phyloP scores from a whole-genome alignment of 176 grass and related monocot species.

The Carex parvula region DNA sequence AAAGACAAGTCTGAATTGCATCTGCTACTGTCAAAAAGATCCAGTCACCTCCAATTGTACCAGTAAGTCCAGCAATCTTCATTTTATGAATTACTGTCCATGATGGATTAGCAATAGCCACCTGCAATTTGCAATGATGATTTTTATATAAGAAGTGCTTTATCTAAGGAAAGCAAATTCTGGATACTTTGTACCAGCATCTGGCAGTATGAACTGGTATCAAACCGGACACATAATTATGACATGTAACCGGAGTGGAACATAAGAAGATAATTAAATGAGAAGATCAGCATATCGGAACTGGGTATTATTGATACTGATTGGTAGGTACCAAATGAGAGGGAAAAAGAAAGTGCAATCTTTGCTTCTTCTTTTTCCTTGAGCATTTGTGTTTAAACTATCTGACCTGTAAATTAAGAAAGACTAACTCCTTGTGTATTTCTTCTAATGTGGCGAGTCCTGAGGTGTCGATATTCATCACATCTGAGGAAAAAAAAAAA shows the following conservation, averaged over 20 bases:
- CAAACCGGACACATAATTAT: neutral
- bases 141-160: conserved; percentile 3
- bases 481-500: conserved; percentile 43
- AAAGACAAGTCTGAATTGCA: conserved; percentile 62
- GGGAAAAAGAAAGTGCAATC: too few relatives aligned
- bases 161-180: neutral
- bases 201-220: neutral
- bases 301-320: neutral
- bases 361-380: neutral
- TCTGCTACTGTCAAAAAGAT: conserved; percentile 84
- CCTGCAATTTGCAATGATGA: conserved; percentile 30
- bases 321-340: neutral
- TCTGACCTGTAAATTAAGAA: conserved; percentile 64
- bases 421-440: conserved; percentile 59
- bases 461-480: conserved; percentile 89
- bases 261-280: neutral
- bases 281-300: neutral
- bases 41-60: conserved; percentile 54
- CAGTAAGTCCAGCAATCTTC: conserved; percentile 60
- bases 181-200: neutral
- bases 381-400: neutral
- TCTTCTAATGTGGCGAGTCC: conserved; percentile 56
- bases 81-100: conserved; percentile 92
- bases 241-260: neutral
- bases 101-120: conserved; percentile 60